These are phyloP conservation scores for Xylariaceae sp. DNA, from an alignment of 2,329 filamentous ascomycete species.

Conservation along the genomic window DNA sequence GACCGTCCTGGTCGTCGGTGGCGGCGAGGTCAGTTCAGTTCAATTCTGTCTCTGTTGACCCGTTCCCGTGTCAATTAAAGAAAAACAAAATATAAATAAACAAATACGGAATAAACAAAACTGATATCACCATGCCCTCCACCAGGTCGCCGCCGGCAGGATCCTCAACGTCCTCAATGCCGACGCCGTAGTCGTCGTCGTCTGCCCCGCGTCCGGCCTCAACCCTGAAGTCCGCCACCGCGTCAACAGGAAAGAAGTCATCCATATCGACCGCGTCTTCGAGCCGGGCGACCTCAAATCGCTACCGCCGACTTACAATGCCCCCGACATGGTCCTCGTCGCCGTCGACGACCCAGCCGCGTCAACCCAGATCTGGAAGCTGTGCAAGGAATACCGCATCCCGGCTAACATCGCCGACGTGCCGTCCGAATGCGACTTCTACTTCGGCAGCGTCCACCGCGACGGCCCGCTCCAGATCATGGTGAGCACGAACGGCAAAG, in stretches of 20 bases:
- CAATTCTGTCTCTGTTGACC: background rate
- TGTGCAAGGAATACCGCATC: constrained; percentile 79
- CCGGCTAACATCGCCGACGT: constrained; percentile 96
- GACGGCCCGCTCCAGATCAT: constrained; percentile 96
- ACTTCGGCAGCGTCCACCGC: constrained; percentile 92
- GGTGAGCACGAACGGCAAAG: constrained; percentile 98
- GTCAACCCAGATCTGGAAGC: constrained; percentile 86
- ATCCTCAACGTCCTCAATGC: constrained; percentile 89
- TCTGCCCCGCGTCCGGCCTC: constrained; percentile 73
- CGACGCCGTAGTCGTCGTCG: constrained; percentile 81
- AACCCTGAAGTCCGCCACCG: constrained; percentile 86
- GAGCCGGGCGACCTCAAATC: constrained; percentile 78
- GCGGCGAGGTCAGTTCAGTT: constrained; percentile 69
- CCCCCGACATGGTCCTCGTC: constrained; percentile 77
- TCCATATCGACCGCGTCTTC: constrained; percentile 78
- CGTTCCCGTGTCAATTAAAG: background rate
- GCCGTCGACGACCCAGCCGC: constrained; percentile 90
- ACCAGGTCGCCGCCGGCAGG: constrained; percentile 85
- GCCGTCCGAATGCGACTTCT: constrained; percentile 95
- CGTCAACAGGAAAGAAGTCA: constrained; percentile 67
- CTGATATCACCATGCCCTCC: constrained; percentile 9
- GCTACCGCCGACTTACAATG: constrained; percentile 31
- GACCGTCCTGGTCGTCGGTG: constrained; percentile 85
- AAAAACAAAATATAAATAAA: background rate
- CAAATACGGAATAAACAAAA: background rate